Evolutionary conservation across 192 early-diverging fungal species (phyloP).

Genomic region (Powellomyces hirtus): DNA sequence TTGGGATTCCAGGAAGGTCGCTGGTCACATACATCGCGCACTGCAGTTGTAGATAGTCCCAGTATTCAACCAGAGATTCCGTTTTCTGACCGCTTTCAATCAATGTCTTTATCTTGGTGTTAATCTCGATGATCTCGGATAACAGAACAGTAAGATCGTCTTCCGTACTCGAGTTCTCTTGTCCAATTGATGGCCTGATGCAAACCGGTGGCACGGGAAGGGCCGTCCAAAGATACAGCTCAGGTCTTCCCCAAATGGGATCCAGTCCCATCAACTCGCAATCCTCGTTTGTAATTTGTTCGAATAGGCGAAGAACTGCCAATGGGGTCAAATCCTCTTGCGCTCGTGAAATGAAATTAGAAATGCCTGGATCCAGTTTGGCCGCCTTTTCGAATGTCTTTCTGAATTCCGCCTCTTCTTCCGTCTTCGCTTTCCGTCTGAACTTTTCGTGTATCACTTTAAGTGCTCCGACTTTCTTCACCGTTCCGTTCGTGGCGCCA

Average conservation of each 20-base stretch:
- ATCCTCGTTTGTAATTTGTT: constrained; percentile 87
- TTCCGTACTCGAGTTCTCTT: constrained; percentile 91
- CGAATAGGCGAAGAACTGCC: constrained; percentile 80
- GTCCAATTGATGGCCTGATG: constrained; percentile 92
- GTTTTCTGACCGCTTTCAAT: constrained; percentile 30
- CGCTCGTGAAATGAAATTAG: constrained; percentile 72
- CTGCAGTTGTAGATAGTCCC: constrained; percentile 92
- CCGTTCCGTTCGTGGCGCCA: constrained; percentile 75
- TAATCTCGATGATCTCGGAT: constrained; percentile 91
- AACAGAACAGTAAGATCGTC: constrained; percentile 96
- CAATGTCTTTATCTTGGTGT: constrained; percentile 34
- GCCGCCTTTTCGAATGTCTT: constrained; percentile 73
- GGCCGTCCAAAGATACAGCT: constrained; percentile 91
- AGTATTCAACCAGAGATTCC: constrained; percentile 65
- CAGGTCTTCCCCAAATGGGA: constrained; percentile 79
- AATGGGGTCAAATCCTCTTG: constrained; percentile 95
- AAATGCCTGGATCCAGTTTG: constrained; percentile 71
- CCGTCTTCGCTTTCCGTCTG: constrained; percentile 73
- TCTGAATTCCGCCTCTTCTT: constrained; percentile 74
- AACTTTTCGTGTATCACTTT: constrained; percentile 96
- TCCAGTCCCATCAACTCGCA: constrained; percentile 93
- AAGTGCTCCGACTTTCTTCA: constrained; percentile 93
- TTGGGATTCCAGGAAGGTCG: constrained; percentile 88
- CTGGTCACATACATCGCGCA: constrained; percentile 97
- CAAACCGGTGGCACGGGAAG: constrained; percentile 94